Evolutionary conservation across 495 filamentous ascomycete genomes (phyloP).

Genomic region (Penicillium goetzii): DNA sequence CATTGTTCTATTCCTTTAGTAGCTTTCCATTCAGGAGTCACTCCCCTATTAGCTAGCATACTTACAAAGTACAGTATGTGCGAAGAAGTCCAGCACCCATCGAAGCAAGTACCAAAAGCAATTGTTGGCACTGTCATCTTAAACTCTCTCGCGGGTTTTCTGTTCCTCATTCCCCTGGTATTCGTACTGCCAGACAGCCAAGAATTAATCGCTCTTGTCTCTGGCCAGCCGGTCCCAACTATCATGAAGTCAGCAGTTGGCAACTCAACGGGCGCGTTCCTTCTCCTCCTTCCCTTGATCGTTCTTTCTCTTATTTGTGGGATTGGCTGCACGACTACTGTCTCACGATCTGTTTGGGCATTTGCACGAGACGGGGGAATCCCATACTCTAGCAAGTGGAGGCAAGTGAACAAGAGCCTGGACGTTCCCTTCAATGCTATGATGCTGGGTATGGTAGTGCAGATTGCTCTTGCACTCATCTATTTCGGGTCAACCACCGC

Average conservation of each 20-base stretch:
- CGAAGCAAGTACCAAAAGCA: constrained; percentile 62
- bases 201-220: constrained; percentile 58
- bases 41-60: not conserved
- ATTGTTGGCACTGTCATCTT: constrained; percentile 67
- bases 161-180: constrained; percentile 62
- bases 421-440: constrained; percentile 57
- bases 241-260: constrained; percentile 28
- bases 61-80: constrained; percentile 49
- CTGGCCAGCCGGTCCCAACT: constrained; percentile 41
- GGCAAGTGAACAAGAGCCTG: constrained; percentile 48
- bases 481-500: constrained; percentile 59
- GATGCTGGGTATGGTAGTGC: constrained; percentile 52
- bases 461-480: constrained; percentile 58
- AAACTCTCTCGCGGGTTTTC: constrained; percentile 63
- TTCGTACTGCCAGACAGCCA: constrained; percentile 61
- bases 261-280: constrained; percentile 58
- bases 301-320: constrained; percentile 68
- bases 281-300: constrained; percentile 65
- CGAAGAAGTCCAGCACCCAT: constrained; percentile 64
- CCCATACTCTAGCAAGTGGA: constrained; percentile 62
- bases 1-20: not conserved
- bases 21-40: not conserved
- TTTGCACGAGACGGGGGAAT: constrained; percentile 64
- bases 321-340: constrained; percentile 66
- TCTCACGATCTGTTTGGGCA: constrained; percentile 65